These are phyloP conservation scores for Chrysoporthe austroafricana DNA, from an alignment of 2,329 filamentous ascomycete species.

Conservation along the genomic window DNA sequence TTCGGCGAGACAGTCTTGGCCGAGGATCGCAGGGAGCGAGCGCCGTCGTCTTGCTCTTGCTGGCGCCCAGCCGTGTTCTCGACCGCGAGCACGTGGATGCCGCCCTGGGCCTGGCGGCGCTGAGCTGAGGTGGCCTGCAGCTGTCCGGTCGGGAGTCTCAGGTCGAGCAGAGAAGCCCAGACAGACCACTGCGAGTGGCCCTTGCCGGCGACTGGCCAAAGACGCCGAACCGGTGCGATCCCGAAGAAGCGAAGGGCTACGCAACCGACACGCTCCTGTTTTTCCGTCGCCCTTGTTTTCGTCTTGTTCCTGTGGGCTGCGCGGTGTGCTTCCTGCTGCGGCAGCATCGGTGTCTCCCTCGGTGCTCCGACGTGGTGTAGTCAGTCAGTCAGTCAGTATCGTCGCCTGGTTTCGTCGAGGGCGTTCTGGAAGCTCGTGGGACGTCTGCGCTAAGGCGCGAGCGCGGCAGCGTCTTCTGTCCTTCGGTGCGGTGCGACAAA, in stretches of 20 bases:
- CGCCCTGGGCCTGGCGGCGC: background rate
- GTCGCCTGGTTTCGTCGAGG: background rate
- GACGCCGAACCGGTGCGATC: background rate
- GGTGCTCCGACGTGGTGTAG: background rate
- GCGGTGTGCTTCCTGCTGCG: too few relatives aligned
- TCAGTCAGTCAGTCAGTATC: background rate
- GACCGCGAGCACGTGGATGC: too few relatives aligned
- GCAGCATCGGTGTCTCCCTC: too few relatives aligned
- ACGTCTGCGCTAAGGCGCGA: background rate
- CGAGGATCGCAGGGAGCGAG: background rate
- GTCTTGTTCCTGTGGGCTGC: background rate
- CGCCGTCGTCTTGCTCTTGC: background rate
- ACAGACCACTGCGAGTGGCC: background rate
- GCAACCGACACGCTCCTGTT: background rate
- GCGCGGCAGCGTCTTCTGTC: background rate
- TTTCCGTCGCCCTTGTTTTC: background rate
- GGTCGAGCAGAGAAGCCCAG: background rate
- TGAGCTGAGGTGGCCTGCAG: background rate
- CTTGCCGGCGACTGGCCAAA: background rate
- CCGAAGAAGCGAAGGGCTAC: too few relatives aligned
- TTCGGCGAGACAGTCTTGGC: background rate
- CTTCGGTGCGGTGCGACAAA: background rate
- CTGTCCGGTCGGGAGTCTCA: too few relatives aligned
- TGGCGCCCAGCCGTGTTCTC: background rate
- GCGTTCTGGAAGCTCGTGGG: background rate